phyloP scores from a whole-genome alignment of 2,329 filamentous ascomycete species.

The Samsoniella hepiali region DNA sequence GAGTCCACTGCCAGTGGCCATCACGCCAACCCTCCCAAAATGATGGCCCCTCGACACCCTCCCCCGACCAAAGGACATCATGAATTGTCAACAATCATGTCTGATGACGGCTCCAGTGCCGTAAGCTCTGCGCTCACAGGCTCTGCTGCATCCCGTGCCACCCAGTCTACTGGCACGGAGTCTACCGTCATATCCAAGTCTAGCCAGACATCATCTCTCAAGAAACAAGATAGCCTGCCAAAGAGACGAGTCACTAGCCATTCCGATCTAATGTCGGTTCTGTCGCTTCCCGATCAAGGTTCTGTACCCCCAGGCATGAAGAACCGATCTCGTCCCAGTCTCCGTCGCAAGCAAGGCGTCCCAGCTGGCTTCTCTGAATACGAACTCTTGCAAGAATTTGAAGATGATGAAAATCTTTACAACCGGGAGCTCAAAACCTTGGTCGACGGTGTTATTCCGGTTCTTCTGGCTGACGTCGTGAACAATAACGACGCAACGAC shows the following conservation, averaged over 20 bases:
- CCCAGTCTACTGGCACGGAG: constrained; percentile 51
- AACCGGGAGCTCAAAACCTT: constrained; percentile 87
- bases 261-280: constrained; percentile 87
- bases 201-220: constrained; percentile 43
- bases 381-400: constrained; percentile 76
- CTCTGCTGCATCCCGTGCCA: constrained; percentile 47
- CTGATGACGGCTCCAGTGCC: constrained; percentile 46
- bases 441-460: constrained; percentile 92
- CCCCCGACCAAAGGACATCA: constrained; percentile 55
- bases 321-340: constrained; percentile 73
- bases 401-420: constrained; percentile 82
- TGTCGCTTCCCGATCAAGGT: constrained; percentile 67
- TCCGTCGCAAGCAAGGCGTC: constrained; percentile 68
- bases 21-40: constrained; percentile 22
- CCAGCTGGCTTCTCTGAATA: constrained; percentile 65
- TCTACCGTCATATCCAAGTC: constrained; percentile 48
- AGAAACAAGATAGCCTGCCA: constrained; percentile 44
- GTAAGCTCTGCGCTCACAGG: constrained; percentile 27
- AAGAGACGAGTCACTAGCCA: constrained; percentile 84
- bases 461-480: constrained; percentile 80
- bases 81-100: constrained; percentile 56
- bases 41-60: constrained; percentile 34
- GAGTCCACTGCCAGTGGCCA: constrained; percentile 1
- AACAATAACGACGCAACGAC: constrained; percentile 64
- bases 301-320: constrained; percentile 57